These are phyloP conservation scores for Akebia trifoliata DNA, from an alignment of 164 flowering plant species.

Conservation along the genomic window DNA sequence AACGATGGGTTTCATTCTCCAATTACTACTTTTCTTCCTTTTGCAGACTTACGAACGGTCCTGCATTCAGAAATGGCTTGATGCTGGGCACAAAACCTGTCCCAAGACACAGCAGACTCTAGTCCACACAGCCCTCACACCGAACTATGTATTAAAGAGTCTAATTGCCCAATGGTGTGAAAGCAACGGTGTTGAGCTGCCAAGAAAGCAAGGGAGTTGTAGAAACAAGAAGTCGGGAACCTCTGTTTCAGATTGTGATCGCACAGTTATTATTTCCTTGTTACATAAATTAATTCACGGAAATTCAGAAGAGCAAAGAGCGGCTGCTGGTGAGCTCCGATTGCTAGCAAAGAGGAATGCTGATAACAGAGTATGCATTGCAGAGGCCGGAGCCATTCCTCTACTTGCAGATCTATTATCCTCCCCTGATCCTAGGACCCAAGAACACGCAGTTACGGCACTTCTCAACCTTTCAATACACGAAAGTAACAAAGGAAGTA, in stretches of 20 bases:
- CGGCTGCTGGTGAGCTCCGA: conserved; percentile 32
- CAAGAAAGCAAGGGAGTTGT: conserved; percentile 16
- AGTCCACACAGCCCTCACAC: conserved; percentile 23
- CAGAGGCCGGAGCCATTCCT: too few species aligned
- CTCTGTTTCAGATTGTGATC: conserved; percentile 15
- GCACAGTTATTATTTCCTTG: conserved; percentile 15
- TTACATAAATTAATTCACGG: conserved; percentile 16
- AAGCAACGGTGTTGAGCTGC: conserved; percentile 27
- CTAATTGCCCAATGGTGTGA: conserved; percentile 35
- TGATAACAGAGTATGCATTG: conserved; percentile 27
- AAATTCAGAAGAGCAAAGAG: conserved; percentile 22
- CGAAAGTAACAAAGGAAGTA: conserved; percentile 22
- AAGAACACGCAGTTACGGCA: conserved; percentile 30
- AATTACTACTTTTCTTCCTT: neutral
- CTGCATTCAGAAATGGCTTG: conserved; percentile 32
- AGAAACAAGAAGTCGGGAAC: conserved; percentile 11
- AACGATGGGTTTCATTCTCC: too few species aligned
- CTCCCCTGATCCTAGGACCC: conserved; percentile 26
- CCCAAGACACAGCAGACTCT: conserved; percentile 33
- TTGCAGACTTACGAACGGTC: conserved; percentile 30
- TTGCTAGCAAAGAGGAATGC: conserved; percentile 31
- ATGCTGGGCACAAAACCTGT: conserved; percentile 29
- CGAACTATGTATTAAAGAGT: conserved; percentile 29
- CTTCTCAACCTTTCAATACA: conserved; percentile 29
- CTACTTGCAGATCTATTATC: conserved; percentile 22